Evolutionary conservation across 257 asterid species (phyloP), one percentile per base, ranked within the genome.

Genomic region (Penstemon barbatus): DNA sequence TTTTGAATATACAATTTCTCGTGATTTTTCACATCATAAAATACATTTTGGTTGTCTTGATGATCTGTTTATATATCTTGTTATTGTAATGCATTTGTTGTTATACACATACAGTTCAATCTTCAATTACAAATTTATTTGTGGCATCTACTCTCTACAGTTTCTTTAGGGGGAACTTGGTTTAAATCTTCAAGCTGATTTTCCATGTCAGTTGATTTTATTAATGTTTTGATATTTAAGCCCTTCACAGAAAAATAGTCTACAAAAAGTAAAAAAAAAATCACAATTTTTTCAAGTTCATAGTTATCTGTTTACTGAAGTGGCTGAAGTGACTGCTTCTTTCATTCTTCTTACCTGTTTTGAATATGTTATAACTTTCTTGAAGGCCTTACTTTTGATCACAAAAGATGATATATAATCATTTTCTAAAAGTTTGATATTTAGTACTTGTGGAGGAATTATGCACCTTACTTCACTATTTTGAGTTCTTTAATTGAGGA

Each of bases 391-490:
- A 40, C 49, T 15, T 39, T 40, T 61, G 13, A 15, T 33, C 57
- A 51, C 58, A 4, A 5, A 46, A 69, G 55, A 10, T 25, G 33
- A 0, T 25, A 25, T 25, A 25, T 25, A 25, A 25, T 0, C 7
- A 46, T 40, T 11, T 18, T 55, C 11, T 3, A 18, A 39, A 51
- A 49, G 75, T 58, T 79, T 15, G n/a, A 51, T 55, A 50, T 52
- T 13, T 68, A 8, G 11, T 56, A 66, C 13, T 25, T 36, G 58
- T 36, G 55, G 73, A 49, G 70, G 70, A 57, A 65, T 63, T 25
- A 54, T 25, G 58, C 12, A 58, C 37, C 57, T 25, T 55, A 42
- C 33, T 25, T 63, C 33, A 11, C 57, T 68, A 61, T 3, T 50
- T 9, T 19, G 67, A 44, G 46, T 63, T 51, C 19, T 65, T 36